Base-by-base conservation (phyloP, 371 early-diverging fungal species). In the Mortierella sp. region DNA sequence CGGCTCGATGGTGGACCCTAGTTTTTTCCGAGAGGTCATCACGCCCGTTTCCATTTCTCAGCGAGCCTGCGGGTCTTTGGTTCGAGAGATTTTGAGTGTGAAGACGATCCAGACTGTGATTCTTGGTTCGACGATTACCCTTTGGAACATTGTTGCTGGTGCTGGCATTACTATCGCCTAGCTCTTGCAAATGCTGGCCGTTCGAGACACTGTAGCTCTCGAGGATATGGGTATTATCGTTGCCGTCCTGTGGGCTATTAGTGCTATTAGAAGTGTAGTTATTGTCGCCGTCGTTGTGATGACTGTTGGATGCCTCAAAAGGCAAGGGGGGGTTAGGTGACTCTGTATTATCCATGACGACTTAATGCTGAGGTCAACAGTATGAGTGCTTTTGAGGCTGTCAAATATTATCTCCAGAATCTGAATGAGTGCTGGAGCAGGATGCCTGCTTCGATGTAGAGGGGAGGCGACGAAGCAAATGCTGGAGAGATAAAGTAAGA, bases 131-230 rank as follows among this genome's bases (percentile, higher is more conserved):
- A 16, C 62, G 59, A 28, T 37, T 47, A 22, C 39, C n/a, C 6
- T 62, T 54, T 51, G n/a, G 6, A 14, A 3, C 28, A 24, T 45
- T 45, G 58, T 10, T 57, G 28, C 12, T 64, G 32, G 10, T 28
- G 24, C 20, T 35, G 6, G 54, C 20, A 20, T 16, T 55, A n/a
- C 18, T 43, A 37, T 22, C 43, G 22, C 45, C 64, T 12, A 20
- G 30, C 10, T 68, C 59, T 57, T 70, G 75, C 20, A 55, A 43
- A 6, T 11, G 24, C 47, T 55, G 76, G 18, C 66, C 75, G 51
- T 75, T 65, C 18, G 70, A 69, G 45, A 35, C 5, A 35, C 70
- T 70, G 35, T 70, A 70, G 55, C 70, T 75, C 47, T 64, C 66
- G 11, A 64, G 55, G 61, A 57, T 39, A 28, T 32, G 54, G 32